Evolutionary conservation across 2,329 filamentous ascomycete genomes (phyloP).

Genomic region (Colletotrichum nymphaeae): DNA sequence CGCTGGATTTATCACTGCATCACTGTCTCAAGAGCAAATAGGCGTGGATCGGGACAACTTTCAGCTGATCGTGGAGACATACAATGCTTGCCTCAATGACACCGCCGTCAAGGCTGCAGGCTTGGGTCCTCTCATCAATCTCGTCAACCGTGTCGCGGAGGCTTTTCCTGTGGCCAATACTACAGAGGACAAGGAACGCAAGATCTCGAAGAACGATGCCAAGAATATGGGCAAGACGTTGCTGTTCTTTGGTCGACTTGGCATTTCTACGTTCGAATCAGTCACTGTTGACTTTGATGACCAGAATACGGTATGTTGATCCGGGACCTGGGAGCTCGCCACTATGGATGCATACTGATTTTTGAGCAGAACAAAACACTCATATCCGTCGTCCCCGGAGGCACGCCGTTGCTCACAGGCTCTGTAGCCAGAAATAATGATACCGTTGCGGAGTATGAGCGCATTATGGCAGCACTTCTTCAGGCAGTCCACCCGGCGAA

Average conservation of each 20-base stretch:
- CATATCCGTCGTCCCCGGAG: conserved; percentile 12
- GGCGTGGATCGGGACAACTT: conserved; percentile 70
- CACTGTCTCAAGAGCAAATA: conserved; percentile 49
- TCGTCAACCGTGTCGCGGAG: conserved; percentile 56
- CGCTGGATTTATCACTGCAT: conserved; percentile 42
- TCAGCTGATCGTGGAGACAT: conserved; percentile 71
- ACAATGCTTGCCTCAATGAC: conserved; percentile 74
- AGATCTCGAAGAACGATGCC: conserved; percentile 18
- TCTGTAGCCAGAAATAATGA: not conserved
- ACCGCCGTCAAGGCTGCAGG: conserved; percentile 65
- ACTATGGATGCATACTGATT: conserved; percentile 51
- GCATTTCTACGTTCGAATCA: conserved; percentile 52
- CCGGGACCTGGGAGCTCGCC: not conserved
- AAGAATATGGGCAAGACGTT: conserved; percentile 48
- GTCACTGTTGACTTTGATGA: conserved; percentile 53
- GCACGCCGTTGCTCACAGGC: not conserved
- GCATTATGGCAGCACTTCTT: conserved; percentile 10
- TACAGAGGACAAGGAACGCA: conserved; percentile 41
- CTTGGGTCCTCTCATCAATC: conserved; percentile 63
- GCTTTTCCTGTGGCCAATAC: conserved; percentile 38
- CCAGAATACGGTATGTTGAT: conserved; percentile 48
- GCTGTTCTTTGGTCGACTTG: conserved; percentile 56
- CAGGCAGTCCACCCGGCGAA: conserved; percentile 24
- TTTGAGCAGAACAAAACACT: conserved; percentile 63
- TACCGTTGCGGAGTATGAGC: conserved; percentile 10